Evolutionary conservation across 805 yeast species (phyloP).

Genomic region (Metschnikowia borealis): DNA sequence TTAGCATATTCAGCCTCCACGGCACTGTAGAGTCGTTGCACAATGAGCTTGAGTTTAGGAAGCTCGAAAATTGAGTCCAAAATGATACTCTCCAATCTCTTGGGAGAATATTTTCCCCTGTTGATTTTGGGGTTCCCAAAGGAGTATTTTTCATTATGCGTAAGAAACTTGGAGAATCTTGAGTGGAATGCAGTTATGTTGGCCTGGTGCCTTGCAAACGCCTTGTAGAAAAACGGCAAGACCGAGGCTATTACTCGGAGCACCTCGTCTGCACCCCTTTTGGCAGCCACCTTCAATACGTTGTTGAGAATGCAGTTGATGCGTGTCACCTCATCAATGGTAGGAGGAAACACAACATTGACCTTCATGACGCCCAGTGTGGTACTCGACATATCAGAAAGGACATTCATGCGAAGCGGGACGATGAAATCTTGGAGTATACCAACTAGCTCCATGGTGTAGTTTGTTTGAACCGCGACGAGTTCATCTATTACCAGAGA

Average conservation of each 20-base stretch:
- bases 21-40: constrained; percentile 55
- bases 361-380: constrained; percentile 59
- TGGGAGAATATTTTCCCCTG: constrained; percentile 24
- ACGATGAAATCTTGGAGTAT: constrained; percentile 75
- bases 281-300: constrained; percentile 61
- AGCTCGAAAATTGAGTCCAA: constrained; percentile 65
- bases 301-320: constrained; percentile 82
- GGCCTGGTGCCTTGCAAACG: constrained; percentile 91
- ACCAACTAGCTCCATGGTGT: constrained; percentile 66
- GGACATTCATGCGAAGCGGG: constrained; percentile 68
- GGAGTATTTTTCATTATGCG: constrained; percentile 26
- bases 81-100: constrained; percentile 44
- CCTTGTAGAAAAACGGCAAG: constrained; percentile 87
- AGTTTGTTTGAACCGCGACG: constrained; percentile 65
- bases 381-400: constrained; percentile 40
- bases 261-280: constrained; percentile 71
- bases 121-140: constrained; percentile 30
- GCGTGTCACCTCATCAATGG: constrained; percentile 89
- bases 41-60: constrained; percentile 62
- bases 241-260: constrained; percentile 77
- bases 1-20: constrained; percentile 40
- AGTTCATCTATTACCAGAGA: constrained; percentile 53
- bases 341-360: constrained; percentile 86
- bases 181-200: constrained; percentile 68
- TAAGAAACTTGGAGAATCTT: constrained; percentile 41